Conservation (phyloP, 1,139 yeast genomes). For the Blastobotrys apis region DNA sequence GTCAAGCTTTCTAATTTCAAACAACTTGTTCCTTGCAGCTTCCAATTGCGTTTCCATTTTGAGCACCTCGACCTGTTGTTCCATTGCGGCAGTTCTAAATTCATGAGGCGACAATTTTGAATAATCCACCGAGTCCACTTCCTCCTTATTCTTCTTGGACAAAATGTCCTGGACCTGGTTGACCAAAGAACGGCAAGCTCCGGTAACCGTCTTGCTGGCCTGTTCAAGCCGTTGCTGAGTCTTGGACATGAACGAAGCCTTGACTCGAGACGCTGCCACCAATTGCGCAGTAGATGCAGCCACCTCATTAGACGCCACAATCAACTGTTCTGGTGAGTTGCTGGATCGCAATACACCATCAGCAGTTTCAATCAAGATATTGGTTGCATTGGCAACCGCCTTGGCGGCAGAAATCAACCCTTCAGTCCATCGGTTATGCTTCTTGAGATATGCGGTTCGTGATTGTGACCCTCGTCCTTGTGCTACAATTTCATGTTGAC, state of each 20-base stretch:
- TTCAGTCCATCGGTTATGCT: conserved; percentile 91
- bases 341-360: conserved; percentile 69
- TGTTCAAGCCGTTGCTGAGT: conserved; percentile 71
- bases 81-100: conserved; percentile 86
- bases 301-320: conserved; percentile 88
- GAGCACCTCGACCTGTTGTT: conserved; percentile 86
- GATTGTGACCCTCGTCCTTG: conserved; percentile 65
- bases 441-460: conserved; percentile 74
- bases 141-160: conserved; percentile 33
- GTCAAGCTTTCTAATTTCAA: conserved; percentile 77
- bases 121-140: conserved; percentile 51
- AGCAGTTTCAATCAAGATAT: conserved; percentile 73
- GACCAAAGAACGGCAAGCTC: conserved; percentile 72
- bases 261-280: conserved; percentile 88
- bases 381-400: conserved; percentile 82
- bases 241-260: conserved; percentile 71
- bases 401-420: conserved; percentile 89
- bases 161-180: conserved; percentile 62
- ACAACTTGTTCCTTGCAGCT: conserved; percentile 73
- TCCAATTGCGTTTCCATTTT: conserved; percentile 71
- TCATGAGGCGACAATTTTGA: conserved; percentile 70
- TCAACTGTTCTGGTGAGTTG: conserved; percentile 75
- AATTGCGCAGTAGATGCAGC: conserved; percentile 92
- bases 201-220: conserved; percentile 64
- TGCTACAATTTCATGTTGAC: conserved; percentile 78